phyloP scores from a whole-genome alignment of 495 filamentous ascomycete species.

The Lentithecium fluviatile region DNA sequence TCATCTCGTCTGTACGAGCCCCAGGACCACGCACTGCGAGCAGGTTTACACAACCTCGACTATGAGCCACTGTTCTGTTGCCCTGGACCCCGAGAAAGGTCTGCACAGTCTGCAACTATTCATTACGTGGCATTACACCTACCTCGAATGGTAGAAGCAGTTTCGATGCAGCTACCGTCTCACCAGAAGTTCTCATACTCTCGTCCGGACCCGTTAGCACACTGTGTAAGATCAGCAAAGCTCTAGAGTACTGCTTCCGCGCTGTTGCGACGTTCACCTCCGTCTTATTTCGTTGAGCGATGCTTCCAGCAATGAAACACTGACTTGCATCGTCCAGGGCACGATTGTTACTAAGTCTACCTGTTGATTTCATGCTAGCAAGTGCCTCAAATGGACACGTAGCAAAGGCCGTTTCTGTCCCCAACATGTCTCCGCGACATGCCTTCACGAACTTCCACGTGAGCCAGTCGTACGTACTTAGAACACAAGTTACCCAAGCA shows the following conservation, averaged over 20 bases:
- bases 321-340: slow-evolving; percentile 1
- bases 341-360: neutral
- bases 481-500: neutral
- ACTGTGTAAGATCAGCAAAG: neutral
- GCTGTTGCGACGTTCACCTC: neutral
- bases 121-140: neutral
- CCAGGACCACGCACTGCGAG: neutral
- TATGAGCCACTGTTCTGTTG: slow-evolving; percentile 1
- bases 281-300: neutral
- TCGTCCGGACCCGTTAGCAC: neutral
- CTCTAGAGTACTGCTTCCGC: slow-evolving; percentile 1
- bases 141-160: slow-evolving; percentile 7
- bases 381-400: too few relatives aligned
- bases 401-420: too few relatives aligned
- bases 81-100: neutral
- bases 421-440: too few relatives aligned
- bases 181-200: neutral
- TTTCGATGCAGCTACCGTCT: slow-evolving; percentile 5
- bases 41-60: neutral
- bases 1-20: neutral
- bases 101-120: neutral
- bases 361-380: too few relatives aligned
- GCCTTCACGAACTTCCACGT: too few relatives aligned
- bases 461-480: too few relatives aligned
- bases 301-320: neutral